Base-by-base conservation (phyloP, 495 filamentous ascomycete genomes). In the Chaetomium fimeti region DNA sequence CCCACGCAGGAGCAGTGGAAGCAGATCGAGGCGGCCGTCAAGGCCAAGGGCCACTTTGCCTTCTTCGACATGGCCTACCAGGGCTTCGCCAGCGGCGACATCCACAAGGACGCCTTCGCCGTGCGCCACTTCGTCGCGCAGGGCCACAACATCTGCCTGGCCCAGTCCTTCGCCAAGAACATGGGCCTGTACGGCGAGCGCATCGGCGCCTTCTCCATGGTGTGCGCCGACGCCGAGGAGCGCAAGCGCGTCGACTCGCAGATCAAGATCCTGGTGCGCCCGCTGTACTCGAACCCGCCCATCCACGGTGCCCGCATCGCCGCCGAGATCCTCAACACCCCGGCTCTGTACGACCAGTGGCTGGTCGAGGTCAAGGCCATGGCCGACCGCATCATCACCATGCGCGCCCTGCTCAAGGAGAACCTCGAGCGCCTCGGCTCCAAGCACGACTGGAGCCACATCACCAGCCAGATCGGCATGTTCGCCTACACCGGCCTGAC, bases 41-140 rank as follows among this genome's bases (percentile, higher is more conserved):
- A 96, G 86, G 84, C 86, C 77, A 88, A 90, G 78, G 88, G 84
- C 48, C 94, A 98, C 83, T 97, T 88, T 74, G 86, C 92, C 61
- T 97, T 98, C 86, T 98, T 98, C 81, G 94, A 98, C 79, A 98
- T 98, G 94, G 94, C 94, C 65, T 98, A 98, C 84, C 93, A 98
- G 81, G 94, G 94, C 67, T 98, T 98, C 72, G 94, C 94, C 58
- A 92, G 88, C 66, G 94, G 94, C 64, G 87, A 95, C 80, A 93
- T 92, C 55, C 84, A 96, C 79, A 84, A 84, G 72, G 94, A 98
- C 77, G 94, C 94, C 64, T 98, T 95, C 70, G 89, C 94, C 61
- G 84, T 97, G 49, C 83, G 94, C 63, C 81, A 97, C 83, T 98
- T 98, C 73, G 86, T 97, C 73, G 85, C 88, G 77, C 82, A 98